These are phyloP conservation scores for Paramyrothecium roridum DNA, from an alignment of 2,329 filamentous ascomycete species.

Conservation along the genomic window DNA sequence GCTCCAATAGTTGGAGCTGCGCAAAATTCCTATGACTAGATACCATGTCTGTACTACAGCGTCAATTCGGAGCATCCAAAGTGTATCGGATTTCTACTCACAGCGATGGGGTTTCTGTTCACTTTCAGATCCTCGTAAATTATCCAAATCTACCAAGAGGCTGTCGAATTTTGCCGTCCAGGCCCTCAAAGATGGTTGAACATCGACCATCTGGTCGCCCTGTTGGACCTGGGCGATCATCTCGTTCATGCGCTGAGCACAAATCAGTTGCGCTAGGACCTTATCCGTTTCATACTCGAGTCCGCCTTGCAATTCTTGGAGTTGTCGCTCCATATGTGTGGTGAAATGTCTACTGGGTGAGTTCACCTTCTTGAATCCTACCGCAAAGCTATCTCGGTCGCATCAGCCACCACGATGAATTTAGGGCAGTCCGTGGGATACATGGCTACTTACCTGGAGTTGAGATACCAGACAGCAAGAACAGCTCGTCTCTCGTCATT, in stretches of 20 bases:
- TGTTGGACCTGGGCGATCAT: slow-evolving; percentile 7
- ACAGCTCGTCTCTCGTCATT: slow-evolving; percentile 10
- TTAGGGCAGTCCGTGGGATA: not conserved
- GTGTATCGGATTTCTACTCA: not conserved
- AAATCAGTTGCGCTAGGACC: slow-evolving; percentile 6
- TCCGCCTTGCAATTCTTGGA: slow-evolving; percentile 5
- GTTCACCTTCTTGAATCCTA: slow-evolving; percentile 7
- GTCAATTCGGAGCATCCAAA: not conserved
- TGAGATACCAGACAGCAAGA: slow-evolving; percentile 9
- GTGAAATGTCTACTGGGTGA: slow-evolving; percentile 8
- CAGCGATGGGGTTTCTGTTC: slow-evolving; percentile 1
- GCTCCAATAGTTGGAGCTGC: slow-evolving; percentile 7
- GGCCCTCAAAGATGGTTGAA: slow-evolving; percentile 4
- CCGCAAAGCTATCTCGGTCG: slow-evolving; percentile 4
- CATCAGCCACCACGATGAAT: slow-evolving; percentile 1
- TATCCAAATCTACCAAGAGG: slow-evolving; percentile 5
- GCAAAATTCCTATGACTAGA: slow-evolving; percentile 8
- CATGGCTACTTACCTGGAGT: slow-evolving; percentile 6
- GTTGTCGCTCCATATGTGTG: slow-evolving; percentile 7
- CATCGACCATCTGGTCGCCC: slow-evolving; percentile 8
- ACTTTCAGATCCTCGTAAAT: slow-evolving; percentile 1
- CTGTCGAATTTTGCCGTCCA: slow-evolving; percentile 7
- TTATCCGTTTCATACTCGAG: slow-evolving; percentile 7
- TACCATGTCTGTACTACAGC: slow-evolving; percentile 4
- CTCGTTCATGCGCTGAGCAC: slow-evolving; percentile 7